Base-by-base conservation (phyloP, 495 filamentous ascomycete species). In the Aspergillus sclerotiicarbonarius region DNA sequence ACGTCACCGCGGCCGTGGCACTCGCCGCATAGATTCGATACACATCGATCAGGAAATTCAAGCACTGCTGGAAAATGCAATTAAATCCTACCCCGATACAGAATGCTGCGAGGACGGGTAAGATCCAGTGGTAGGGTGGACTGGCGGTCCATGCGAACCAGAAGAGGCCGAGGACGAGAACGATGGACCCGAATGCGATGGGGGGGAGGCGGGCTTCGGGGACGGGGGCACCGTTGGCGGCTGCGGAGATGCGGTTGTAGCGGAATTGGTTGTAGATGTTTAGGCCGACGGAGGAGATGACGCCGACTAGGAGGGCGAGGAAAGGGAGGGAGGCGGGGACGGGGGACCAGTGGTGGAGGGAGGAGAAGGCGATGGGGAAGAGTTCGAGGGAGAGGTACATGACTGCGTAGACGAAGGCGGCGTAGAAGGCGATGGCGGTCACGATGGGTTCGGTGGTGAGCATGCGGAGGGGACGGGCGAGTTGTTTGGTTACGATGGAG, bases 31-130 rank as follows among this genome's bases (percentile, higher is more conserved):
- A 87, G 50, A 76, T 57, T 4, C 86, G 85, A 25, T 86, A 86
- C 46, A 84, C 84, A 16, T 87, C 80, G 44, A 86, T 90, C 51
- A 86, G 83, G 59, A 90, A 92, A 47, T 86, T 90, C 53, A 86
- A 83, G 59, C 91, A 91, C 68, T 89, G 61, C 73, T 58, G 61
- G 60, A 49, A 63, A 58, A 69, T 50, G 51, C 74, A 67, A 49
- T 77, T 80, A 9, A 84, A 67, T 0, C 74, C 58, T 0, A 76
- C 73, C 0, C 84, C 84, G 30, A 88, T 77, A 16, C 87, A 81
- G n/a, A 12, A 12, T 41, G 37, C 9, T 12, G 84, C 29, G 82
- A 13, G 76, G 68, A 2, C 72, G 56, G 35, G 76, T 74, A 19
- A 81, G 66, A 0, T 8, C 44, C 44, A 47, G 3, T n/a, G 8